phyloP scores from a whole-genome alignment of 495 filamentous ascomycete genomes.

The Echria macrotheca region DNA sequence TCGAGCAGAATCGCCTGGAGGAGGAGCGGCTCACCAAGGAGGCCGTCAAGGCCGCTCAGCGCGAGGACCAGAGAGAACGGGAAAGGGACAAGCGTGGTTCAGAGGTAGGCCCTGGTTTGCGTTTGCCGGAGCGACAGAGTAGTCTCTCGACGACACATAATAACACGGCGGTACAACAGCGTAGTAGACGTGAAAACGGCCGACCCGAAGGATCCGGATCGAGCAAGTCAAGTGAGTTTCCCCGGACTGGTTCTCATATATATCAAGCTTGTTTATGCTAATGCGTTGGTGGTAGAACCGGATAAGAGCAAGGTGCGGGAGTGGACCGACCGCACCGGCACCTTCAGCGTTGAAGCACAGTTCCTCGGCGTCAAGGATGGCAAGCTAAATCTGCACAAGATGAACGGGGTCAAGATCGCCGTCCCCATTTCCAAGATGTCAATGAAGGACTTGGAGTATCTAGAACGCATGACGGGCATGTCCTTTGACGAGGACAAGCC shows the following conservation, averaged over 20 bases:
- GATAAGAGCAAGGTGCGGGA: conserved; percentile 77
- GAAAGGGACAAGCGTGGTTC: conserved; percentile 38
- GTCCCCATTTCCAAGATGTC: conserved; percentile 95
- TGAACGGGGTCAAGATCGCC: conserved; percentile 96
- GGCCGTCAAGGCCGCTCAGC: conserved; percentile 55
- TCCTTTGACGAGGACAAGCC: conserved; percentile 97
- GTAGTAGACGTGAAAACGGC: conserved; percentile 61
- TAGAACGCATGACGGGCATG: conserved; percentile 77
- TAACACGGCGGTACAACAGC: conserved; percentile 61
- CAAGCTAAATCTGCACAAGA: conserved; percentile 96
- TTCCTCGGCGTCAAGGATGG: conserved; percentile 91
- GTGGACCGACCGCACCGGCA: conserved; percentile 92
- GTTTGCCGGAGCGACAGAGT: conserved; percentile 62
- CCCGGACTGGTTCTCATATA: neutral
- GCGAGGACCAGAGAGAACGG: conserved; percentile 47
- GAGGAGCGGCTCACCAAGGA: conserved; percentile 76
- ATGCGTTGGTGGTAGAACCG: conserved; percentile 66
- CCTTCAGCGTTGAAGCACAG: conserved; percentile 96
- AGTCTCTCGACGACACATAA: conserved; percentile 55
- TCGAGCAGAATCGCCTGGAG: conserved; percentile 79
- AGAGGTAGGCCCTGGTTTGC: conserved; percentile 73
- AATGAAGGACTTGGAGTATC: conserved; percentile 87
- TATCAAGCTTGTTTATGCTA: neutral
- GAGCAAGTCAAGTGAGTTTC: conserved; percentile 57
- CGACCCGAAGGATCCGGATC: conserved; percentile 38